Evolutionary conservation across 2,329 filamentous ascomycete species (phyloP).

Genomic region (Cryphonectria parasitica): DNA sequence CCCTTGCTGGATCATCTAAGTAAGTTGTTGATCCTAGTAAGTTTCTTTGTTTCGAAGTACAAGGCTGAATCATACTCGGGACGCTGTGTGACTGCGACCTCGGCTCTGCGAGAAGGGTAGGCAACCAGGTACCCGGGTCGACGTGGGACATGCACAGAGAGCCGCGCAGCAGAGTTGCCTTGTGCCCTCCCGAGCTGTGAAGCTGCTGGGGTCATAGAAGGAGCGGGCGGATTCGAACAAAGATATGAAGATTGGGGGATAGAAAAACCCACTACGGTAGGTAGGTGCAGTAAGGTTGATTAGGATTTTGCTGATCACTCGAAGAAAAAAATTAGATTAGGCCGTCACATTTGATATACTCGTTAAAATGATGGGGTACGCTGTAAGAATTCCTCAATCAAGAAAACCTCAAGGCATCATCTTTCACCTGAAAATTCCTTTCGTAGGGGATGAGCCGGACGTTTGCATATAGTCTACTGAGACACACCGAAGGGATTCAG

Average conservation of each 20-base stretch:
- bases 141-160: background rate
- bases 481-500: background rate
- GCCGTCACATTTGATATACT: too few relatives aligned
- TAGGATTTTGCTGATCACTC: too few relatives aligned
- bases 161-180: background rate
- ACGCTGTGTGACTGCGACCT: background rate
- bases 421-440: background rate
- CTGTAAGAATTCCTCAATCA: too few relatives aligned
- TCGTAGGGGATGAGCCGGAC: background rate
- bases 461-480: background rate
- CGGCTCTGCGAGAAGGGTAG: background rate
- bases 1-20: too few relatives aligned
- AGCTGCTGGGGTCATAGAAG: background rate
- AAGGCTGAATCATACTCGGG: background rate
- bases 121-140: background rate
- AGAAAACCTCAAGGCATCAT: too few relatives aligned
- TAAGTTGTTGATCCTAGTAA: background rate
- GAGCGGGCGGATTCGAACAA: background rate
- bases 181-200: background rate
- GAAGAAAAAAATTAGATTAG: too few relatives aligned
- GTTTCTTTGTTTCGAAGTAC: background rate
- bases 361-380: too few relatives aligned
- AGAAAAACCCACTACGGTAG: too few relatives aligned
- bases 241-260: too few relatives aligned
- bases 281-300: too few relatives aligned